Evolutionary conservation across 2,329 filamentous ascomycete species (phyloP), one percentile per base, ranked within the genome.

Genomic region (Beauveria sp.): DNA sequence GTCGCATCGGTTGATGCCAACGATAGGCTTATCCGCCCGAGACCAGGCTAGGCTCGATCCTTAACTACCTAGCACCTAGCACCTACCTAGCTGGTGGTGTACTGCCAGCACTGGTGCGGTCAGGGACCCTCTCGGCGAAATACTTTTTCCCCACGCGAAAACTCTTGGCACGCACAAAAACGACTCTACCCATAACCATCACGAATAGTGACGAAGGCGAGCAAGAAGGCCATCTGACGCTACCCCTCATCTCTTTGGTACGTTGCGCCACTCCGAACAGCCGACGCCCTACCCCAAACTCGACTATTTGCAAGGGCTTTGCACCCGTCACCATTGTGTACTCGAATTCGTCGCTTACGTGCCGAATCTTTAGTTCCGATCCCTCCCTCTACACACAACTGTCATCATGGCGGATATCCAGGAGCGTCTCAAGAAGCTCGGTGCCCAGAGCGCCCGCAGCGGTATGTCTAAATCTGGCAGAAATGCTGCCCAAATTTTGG

Each of bases 391-490:
- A 63, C 63, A 66, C 68, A 67, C 67, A 67, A 68, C 67, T 55
- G 50, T 68, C 75, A 78, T 66, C 71, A 83, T 83, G 80, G 76
- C 78, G 71, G 81, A 83, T 71, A 71, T 83, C 68, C 81, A 83
- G 76, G 81, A 83, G 76, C 79, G 81, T 70, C 78, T 83, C 70
- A 83, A 82, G 80, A 83, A 83, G 80, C 80, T 83, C 66, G 80
- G 79, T 74, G 68, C 53, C 54, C 60, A 69, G 69, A 69, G 70
- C 63, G 79, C 79, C 71, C 79, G 80, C 75, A 90, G 87, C 79
- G 88, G 88, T 90, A 85, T 71, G 87, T 85, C 58, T 16, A 54
- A 53, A 52, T 26, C 42, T 60, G 26, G 51, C 49, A 40, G 59
- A 61, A 60, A 42, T 61, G 58, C 58, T 61, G 64, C 62, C 60